phyloP scores from a whole-genome alignment of 2,329 filamentous ascomycete species.

The Paracorniculantispora psalliotae region DNA sequence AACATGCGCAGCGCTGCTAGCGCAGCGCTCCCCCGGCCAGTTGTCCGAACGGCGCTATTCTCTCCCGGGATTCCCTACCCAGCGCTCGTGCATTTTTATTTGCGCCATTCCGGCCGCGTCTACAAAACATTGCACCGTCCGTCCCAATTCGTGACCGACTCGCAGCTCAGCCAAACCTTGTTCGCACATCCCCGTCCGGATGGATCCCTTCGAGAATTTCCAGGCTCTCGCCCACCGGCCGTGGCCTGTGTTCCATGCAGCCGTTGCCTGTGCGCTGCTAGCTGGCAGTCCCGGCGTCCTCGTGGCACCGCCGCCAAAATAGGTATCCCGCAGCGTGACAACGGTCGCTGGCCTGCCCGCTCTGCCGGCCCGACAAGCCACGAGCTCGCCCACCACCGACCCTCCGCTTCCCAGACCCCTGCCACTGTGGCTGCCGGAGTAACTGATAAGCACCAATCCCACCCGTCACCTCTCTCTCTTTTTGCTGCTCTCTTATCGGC shows the following conservation, averaged over 20 bases:
- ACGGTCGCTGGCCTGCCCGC: background rate
- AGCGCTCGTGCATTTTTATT: background rate
- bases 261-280: background rate
- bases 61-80: background rate
- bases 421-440: background rate
- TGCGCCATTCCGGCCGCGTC: background rate
- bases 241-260: background rate
- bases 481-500: background rate
- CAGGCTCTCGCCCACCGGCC: background rate
- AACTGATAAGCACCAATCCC: slow-evolving; percentile 1
- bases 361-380: slow-evolving; percentile 10
- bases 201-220: background rate
- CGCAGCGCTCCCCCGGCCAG: background rate
- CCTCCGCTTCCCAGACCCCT: background rate
- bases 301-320: background rate
- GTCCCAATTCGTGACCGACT: background rate
- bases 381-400: background rate
- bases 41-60: background rate
- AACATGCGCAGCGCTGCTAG: background rate
- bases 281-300: background rate
- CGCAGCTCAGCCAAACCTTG: background rate
- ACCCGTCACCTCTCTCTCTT: background rate
- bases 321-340: slow-evolving; percentile 10
- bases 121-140: background rate
- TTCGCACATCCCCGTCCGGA: background rate